Evolutionary conservation across 257 asterid genomes (phyloP), one percentile per base, ranked within the genome.

Genomic region (Echium plantagineum): DNA sequence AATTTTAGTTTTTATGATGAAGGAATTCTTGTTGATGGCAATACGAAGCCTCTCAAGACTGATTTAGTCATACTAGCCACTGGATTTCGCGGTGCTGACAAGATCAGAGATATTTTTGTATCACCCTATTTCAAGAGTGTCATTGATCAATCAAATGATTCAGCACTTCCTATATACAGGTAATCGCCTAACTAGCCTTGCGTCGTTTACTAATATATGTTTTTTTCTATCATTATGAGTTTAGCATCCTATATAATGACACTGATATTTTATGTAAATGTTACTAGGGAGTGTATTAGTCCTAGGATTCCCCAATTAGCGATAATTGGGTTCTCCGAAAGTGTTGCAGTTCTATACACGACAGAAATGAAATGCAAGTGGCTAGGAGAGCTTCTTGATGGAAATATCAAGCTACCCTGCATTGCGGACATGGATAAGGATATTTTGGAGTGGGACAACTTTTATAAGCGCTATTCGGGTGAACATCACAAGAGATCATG

Each of bases 31-130:
- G 47, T 82, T 21, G 63, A 74, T 9, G 67, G 58, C 3, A 77
- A 28, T 0, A 52, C 12, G 0, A 66, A 69, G 59, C 72, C 69
- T 8, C 31, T 77, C 9, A 63, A 66, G 59, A 52, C 69, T 0
- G 88, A 83, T 58, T 49, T 78, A 2, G 66, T 80, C 53, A 78
- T 78, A 28, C 73, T 82, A 13, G 81, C 77, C n/a, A 82, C 89
- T 3, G 84, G 86, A 6, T 79, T 66, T 66, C 80, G 59, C 19
- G 78, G 78, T 17, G 61, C 58, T 17, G 73, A 78, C 42, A 74
- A 76, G 68, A 77, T 76, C 59, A 72, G 74, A 51, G 64, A 68
- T 21, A 24, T 69, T 4, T 79, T 82, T 52, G 31, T 48, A 21
- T 76, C 81, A 0, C 64, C 67, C 21, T 17, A 24, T 15, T 72